Evolutionary conservation across 176 grass and related monocot genomes (phyloP).

Genomic region (Carex pumila): DNA sequence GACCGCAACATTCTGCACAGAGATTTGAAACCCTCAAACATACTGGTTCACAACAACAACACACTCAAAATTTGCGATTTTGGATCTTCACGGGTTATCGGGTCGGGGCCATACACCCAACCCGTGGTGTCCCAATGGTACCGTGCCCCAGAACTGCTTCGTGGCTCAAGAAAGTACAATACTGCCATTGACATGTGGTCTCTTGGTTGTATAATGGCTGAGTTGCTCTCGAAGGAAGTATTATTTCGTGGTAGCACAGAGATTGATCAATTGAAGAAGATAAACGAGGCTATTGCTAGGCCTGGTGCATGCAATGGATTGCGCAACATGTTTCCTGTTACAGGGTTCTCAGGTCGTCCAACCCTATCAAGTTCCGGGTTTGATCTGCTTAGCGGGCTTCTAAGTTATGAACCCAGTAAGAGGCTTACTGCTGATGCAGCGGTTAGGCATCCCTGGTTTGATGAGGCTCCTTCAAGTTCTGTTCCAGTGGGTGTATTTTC

Average conservation of each 20-base stretch:
- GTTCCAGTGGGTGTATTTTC: not conserved
- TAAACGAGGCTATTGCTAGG: not conserved
- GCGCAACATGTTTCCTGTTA: not conserved
- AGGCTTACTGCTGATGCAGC: conserved; percentile 24
- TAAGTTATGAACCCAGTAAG: conserved; percentile 26
- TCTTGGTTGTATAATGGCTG: conserved; percentile 36
- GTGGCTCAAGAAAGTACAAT: conserved; percentile 22
- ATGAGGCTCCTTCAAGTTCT: not conserved
- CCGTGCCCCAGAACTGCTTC: conserved; percentile 25
- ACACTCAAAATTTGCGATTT: conserved; percentile 38
- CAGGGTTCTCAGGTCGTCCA: not conserved
- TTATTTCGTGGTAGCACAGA: not conserved
- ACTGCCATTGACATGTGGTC: conserved; percentile 33
- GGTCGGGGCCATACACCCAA: conserved; percentile 24
- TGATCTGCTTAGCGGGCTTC: conserved; percentile 24
- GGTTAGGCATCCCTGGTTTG: conserved; percentile 31
- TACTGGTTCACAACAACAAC: conserved; percentile 9
- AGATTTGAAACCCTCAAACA: conserved; percentile 30
- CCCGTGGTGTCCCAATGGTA: conserved; percentile 26
- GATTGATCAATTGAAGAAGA: conserved; percentile 27
- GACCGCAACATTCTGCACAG: conserved; percentile 30
- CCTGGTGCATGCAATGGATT: not conserved
- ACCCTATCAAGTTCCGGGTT: conserved; percentile 10
- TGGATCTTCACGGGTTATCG: conserved; percentile 8
- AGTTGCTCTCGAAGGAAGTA: conserved; percentile 23